A percentile compares a stretch with the other conserved stretches of the same genome.
Evolutionary conservation across 108 stramenopile species (phyloP).

Genomic region (Nitzschia putrida): DNA sequence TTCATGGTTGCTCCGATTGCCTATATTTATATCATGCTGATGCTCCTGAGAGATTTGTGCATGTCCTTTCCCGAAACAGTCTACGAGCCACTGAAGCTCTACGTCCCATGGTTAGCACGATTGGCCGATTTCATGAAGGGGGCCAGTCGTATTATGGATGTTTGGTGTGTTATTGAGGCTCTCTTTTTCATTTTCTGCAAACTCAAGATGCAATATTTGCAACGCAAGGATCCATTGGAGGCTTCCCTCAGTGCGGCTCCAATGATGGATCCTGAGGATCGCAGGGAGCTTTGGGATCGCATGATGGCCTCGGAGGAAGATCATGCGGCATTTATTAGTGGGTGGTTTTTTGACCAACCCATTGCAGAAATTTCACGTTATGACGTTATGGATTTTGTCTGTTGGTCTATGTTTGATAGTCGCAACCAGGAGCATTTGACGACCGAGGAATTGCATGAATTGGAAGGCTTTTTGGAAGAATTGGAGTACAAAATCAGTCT

Average conservation of each 20-base stretch:
- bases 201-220: slow-evolving; percentile 65
- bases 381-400: slow-evolving; percentile 78
- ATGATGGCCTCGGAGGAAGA: slow-evolving; percentile 67
- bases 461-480: slow-evolving; percentile 69
- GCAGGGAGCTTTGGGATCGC: slow-evolving; percentile 64
- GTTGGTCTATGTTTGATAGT: slow-evolving; percentile 86
- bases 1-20: slow-evolving; percentile 67
- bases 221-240: slow-evolving; percentile 74
- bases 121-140: slow-evolving; percentile 51
- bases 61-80: slow-evolving; percentile 58
- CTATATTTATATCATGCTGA: slow-evolving; percentile 73
- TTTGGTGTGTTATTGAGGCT: slow-evolving; percentile 82
- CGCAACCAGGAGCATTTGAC: slow-evolving; percentile 90
- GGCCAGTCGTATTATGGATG: slow-evolving; percentile 59
- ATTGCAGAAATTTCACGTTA: slow-evolving; percentile 75
- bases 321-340: slow-evolving; percentile 57
- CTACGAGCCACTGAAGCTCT: slow-evolving; percentile 50
- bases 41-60: slow-evolving; percentile 71
- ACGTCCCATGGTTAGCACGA: slow-evolving; percentile 56
- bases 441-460: slow-evolving; percentile 60
- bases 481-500: slow-evolving; percentile 68
- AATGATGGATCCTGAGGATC: slow-evolving; percentile 64
- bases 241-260: slow-evolving; percentile 72
- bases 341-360: slow-evolving; percentile 86
- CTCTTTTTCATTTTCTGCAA: slow-evolving; percentile 71